These are phyloP conservation scores for Colletotrichum sp. DNA, from an alignment of 2,329 filamentous ascomycete genomes.

Conservation along the genomic window DNA sequence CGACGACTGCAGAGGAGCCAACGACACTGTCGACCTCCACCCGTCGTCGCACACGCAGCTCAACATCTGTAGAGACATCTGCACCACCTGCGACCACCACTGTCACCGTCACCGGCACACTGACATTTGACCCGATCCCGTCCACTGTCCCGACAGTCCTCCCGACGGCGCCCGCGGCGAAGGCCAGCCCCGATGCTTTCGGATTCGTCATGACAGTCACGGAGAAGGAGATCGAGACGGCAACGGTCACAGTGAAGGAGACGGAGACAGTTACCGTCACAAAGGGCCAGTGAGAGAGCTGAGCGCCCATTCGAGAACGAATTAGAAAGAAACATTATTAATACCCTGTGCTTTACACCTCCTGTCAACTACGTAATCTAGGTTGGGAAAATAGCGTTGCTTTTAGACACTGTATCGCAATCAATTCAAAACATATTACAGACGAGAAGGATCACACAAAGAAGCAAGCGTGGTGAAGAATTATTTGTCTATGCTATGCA, in stretches of 20 bases:
- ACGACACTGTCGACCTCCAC: constrained; percentile 3
- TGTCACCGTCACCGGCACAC: not conserved
- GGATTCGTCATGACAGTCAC: constrained; percentile 39
- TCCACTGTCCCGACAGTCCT: constrained; percentile 1
- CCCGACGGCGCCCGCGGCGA: not conserved
- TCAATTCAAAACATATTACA: not conserved
- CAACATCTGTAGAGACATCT: not conserved
- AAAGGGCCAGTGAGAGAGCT: not conserved
- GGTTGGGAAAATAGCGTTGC: not conserved
- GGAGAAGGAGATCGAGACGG: constrained; percentile 25
- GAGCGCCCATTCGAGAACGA: not conserved
- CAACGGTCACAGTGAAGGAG: constrained; percentile 30
- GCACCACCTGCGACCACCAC: not conserved
- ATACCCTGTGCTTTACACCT: not conserved
- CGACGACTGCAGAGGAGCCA: constrained; percentile 3
- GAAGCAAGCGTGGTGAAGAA: not conserved
- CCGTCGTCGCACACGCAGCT: not conserved
- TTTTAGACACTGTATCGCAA: not conserved
- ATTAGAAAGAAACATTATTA: not conserved
- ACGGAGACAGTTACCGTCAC: constrained; percentile 22
- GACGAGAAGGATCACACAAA: not conserved
- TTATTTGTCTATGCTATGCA: not conserved
- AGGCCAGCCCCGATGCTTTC: not conserved
- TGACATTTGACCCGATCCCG: not conserved
- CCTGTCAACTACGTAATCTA: not conserved